Evolutionary conservation across 1,139 yeast genomes (phyloP).

Genomic region (Magnusiomyces fungicola): DNA sequence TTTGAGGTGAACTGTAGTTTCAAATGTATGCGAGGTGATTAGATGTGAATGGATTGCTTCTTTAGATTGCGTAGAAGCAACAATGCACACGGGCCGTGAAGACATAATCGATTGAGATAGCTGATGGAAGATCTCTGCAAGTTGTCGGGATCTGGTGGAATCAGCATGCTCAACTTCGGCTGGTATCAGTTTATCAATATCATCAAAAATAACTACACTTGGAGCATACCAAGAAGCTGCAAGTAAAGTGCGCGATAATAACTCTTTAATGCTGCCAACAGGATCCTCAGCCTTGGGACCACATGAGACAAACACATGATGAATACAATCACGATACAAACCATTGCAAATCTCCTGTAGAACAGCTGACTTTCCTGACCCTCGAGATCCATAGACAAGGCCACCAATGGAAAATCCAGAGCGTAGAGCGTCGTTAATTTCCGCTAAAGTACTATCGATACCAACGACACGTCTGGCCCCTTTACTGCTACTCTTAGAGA

Average conservation of each 20-base stretch:
- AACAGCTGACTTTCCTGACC: conserved; percentile 69
- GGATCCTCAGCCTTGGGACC: conserved; percentile 50
- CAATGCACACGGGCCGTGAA: conserved; percentile 44
- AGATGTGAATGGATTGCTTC: conserved; percentile 58
- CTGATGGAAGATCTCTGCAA: conserved; percentile 42
- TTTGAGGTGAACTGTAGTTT: conserved; percentile 50
- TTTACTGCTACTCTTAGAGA: conserved; percentile 9
- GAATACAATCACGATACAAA: conserved; percentile 39
- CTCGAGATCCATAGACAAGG: conserved; percentile 65
- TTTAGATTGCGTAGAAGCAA: conserved; percentile 56
- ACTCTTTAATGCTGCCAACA: conserved; percentile 42
- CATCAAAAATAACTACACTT: conserved; percentile 65
- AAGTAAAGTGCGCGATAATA: conserved; percentile 46
- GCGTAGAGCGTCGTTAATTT: conserved; percentile 40
- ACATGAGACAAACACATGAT: conserved; percentile 46
- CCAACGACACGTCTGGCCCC: conserved; percentile 45
- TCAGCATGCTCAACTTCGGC: conserved; percentile 68
- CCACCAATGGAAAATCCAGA: conserved; percentile 45
- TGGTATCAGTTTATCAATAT: conserved; percentile 67
- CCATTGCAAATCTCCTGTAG: conserved; percentile 38
- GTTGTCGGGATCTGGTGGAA: conserved; percentile 51
- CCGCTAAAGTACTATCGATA: conserved; percentile 41
- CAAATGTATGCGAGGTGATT: conserved; percentile 64
- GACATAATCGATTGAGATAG: conserved; percentile 35
- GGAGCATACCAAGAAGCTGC: conserved; percentile 79